Conservation (phyloP, 345 rosid genomes). For the Citrus medica region DNA sequence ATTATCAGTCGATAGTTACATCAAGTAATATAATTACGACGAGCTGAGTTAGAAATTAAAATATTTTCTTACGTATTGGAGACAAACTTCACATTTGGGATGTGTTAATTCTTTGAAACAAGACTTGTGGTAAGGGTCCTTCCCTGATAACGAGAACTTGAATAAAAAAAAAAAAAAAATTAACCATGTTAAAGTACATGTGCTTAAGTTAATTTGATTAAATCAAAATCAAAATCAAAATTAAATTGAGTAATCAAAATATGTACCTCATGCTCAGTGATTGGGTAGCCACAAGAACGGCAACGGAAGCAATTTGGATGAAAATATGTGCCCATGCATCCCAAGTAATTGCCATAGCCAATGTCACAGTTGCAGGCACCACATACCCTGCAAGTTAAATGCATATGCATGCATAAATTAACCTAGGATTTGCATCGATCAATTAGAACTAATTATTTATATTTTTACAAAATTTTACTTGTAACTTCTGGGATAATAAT, state of each 20-base stretch:
- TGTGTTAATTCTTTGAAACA: slow-evolving; percentile 89
- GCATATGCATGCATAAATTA: not conserved
- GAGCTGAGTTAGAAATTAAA: not conserved
- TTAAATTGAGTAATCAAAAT: not conserved
- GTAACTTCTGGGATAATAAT: slow-evolving; percentile 36
- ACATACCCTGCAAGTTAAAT: slow-evolving; percentile 49
- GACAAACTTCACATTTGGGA: slow-evolving; percentile 97
- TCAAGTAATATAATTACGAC: not conserved
- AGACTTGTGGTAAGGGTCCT: slow-evolving; percentile 72
- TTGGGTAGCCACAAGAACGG: slow-evolving; percentile 60
- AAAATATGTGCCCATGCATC: slow-evolving; percentile 77
- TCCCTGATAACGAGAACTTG: slow-evolving; percentile 81
- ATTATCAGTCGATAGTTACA: not conserved
- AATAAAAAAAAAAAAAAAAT: slow-evolving; percentile 35
- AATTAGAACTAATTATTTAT: not conserved
- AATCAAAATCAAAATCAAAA: slow-evolving; percentile 1
- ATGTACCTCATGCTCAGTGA: slow-evolving; percentile 78
- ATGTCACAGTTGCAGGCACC: slow-evolving; percentile 72
- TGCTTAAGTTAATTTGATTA: not conserved
- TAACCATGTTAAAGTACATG: slow-evolving; percentile 8
- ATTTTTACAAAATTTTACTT: slow-evolving; percentile 35
- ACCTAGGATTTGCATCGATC: not conserved
- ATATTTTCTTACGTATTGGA: slow-evolving; percentile 65
- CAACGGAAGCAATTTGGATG: slow-evolving; percentile 93
- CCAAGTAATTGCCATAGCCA: slow-evolving; percentile 70